phyloP scores from a whole-genome alignment of 306 rosid genomes.

The Arachis hypogaea region DNA sequence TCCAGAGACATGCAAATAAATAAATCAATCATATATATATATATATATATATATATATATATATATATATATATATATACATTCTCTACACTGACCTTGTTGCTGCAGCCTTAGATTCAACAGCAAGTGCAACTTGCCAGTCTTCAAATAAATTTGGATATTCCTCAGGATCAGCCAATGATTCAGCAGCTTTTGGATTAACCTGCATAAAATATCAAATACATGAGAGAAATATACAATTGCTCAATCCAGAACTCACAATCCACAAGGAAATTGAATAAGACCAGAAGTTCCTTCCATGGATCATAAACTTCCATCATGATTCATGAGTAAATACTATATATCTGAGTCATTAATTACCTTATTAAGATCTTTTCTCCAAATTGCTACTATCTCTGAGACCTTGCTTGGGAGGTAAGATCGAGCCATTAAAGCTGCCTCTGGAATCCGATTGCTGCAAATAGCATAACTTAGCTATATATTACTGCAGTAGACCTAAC shows the following conservation, averaged over 20 bases:
- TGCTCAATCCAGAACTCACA: conserved; percentile 6
- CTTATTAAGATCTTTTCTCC: conserved; percentile 95
- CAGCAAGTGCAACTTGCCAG: conserved; percentile 95
- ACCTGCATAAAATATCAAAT: conserved; percentile 55
- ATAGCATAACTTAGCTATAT: conserved; percentile 35
- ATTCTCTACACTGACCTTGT: conserved; percentile 57
- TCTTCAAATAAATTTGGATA: conserved; percentile 95
- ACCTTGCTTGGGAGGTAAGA: conserved; percentile 99
- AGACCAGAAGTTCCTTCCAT: conserved; percentile 18
- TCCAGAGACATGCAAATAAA: conserved; percentile 23
- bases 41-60: no score
- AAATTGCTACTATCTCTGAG: conserved; percentile 92
- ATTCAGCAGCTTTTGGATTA: conserved; percentile 94
- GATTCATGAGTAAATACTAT: conserved; percentile 14
- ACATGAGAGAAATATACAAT: conserved; percentile 9
- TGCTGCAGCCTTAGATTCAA: conserved; percentile 75
- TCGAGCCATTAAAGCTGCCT: conserved; percentile 98
- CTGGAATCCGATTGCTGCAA: conserved; percentile 95
- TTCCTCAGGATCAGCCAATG: conserved; percentile 97
- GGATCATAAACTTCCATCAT: conserved; percentile 18
- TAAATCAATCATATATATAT: neutral
- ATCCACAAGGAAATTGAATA: conserved; percentile 4
- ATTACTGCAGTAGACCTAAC: conserved; percentile 33
- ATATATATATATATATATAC: neutral
- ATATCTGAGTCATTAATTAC: conserved; percentile 45